A percentile compares a stretch with the other conserved stretches of the same genome.
Conservation (phyloP, 2,329 filamentous ascomycete genomes). For the Neophaeococcomyces aloes region DNA sequence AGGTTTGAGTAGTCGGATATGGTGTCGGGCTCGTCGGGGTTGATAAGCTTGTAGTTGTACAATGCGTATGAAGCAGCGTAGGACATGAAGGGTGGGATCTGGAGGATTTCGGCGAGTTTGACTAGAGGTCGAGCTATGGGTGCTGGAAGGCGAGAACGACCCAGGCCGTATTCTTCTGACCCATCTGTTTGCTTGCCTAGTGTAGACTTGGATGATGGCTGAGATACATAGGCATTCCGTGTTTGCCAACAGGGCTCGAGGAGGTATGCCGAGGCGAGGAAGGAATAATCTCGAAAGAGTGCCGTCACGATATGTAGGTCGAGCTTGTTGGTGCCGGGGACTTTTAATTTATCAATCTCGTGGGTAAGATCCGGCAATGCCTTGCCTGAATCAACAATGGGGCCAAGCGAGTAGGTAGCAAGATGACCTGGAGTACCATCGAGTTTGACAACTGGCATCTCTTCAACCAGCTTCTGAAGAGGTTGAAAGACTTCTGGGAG, state of each 20-base stretch:
- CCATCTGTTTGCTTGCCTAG: background rate
- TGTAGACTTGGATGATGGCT: background rate
- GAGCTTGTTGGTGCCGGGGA: slow-evolving; percentile 32
- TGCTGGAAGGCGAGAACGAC: slow-evolving; percentile 59
- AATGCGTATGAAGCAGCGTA: slow-evolving; percentile 56
- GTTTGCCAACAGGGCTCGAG: slow-evolving; percentile 83
- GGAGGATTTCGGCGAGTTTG: slow-evolving; percentile 56
- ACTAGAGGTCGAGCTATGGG: slow-evolving; percentile 73
- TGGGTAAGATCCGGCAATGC: slow-evolving; percentile 67
- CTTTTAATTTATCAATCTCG: slow-evolving; percentile 56
- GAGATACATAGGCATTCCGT: slow-evolving; percentile 44
- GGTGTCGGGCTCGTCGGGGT: slow-evolving; percentile 34
- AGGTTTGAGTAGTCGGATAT: slow-evolving; percentile 47
- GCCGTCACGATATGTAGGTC: slow-evolving; percentile 75
- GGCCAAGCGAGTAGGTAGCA: slow-evolving; percentile 61
- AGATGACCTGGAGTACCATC: slow-evolving; percentile 68
- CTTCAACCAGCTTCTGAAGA: slow-evolving; percentile 60
- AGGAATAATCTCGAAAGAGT: slow-evolving; percentile 83
- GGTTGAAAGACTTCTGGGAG: slow-evolving; percentile 65
- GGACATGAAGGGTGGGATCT: slow-evolving; percentile 89
- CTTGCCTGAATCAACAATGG: slow-evolving; percentile 49
- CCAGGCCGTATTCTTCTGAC: slow-evolving; percentile 56
- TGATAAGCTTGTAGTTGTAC: slow-evolving; percentile 53
- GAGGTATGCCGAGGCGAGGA: slow-evolving; percentile 78
- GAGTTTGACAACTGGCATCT: slow-evolving; percentile 67